Evolutionary conservation across 208 protist species (phyloP), one percentile per base, ranked within the genome.

Genomic region (Histomonas meleagridis): DNA sequence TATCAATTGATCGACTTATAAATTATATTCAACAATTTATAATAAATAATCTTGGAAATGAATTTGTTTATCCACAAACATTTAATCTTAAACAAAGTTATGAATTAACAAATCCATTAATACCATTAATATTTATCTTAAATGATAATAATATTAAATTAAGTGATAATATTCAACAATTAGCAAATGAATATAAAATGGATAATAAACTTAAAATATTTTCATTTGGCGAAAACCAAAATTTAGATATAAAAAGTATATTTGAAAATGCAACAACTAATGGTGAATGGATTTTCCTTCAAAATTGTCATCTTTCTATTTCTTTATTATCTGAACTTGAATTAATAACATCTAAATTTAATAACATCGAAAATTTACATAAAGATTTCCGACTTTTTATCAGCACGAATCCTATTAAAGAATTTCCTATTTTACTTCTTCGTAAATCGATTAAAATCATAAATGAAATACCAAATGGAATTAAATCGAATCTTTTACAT

Each of bases 391-490:
- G 98, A 38, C 95, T 99, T 28, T 99, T 97, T 97, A 95, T 99
- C 78, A 98, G 97, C 21, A 98, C 97, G 26, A 98, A 98, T 96
- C 98, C 98, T 51, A 92, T 65, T 55, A 51, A n/a, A 40, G 96
- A 97, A 93, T 99, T 99, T 95, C 98, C 98, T 12, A 95, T 98
- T n/a, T 96, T 97, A 93, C 97, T 99, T 62, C 95, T 99, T 91
- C 97, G 98, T 94, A 97, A 95, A 49, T 97, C 96, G 40, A 95
- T 99, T 91, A 99, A 99, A 94, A 93, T 99, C 70, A 99, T 97
- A 28, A 98, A 98, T 93, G 98, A 99, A 95, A 97, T 97, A 69
- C 98, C 98, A 23, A 97, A 96, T 5, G 92, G 92, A 3, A 57
- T 93, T 38, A 23, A 49, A 32, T 95, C 97, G n/a, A 98, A 99